Evolutionary conservation across 2,329 filamentous ascomycete genomes (phyloP), one percentile per base, ranked within the genome.

Genomic region (Aspergillus sojae): DNA sequence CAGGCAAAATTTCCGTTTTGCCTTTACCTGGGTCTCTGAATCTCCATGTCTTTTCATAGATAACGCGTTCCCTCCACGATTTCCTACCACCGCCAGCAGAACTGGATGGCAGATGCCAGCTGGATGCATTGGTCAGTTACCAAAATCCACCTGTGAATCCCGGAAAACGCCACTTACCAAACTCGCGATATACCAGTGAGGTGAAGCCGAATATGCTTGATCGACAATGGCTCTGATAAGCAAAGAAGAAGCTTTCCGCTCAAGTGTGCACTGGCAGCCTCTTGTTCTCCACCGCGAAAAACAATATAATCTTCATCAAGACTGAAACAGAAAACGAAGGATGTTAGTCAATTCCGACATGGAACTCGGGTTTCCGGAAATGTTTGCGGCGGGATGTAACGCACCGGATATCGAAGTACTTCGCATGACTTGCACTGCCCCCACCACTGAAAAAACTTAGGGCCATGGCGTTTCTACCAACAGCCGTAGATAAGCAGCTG

Each of bases 281-380:
- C 92, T 74, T 91, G 84, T 62, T 92, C 89, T 69, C 81, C 85
- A 64, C 92, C 92, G 59, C 91, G 89, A 67, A 95, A 90, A 34
- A 94, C 89, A 63, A 94, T 87, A 62, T 94, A 91, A 71, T 92
- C 89, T 72, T 90, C 89, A 58, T 94, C 90, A 64, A 94, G 85
- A 58, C 91, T 93, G 71, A 12, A 19, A 10, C 14, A 45, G 48
- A 58, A 32, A 50, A 39, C 34, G 63, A 32, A 43, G 28, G 48
- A 4, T 23, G 66, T 73, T 66, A 75, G 71, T 50, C 52, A 23
- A 53, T 62, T 54, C 58, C 60, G 55, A 53, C 36, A 21, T 58
- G 61, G 50, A 21, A 48, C 50, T 45, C 62, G 63, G 61, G 30
- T 45, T 65, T 34, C 58, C 67, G 65, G 41, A 54, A 55, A 28